Conservation (phyloP, 2,329 filamentous ascomycete species). For the Scedosporium boydii region DNA sequence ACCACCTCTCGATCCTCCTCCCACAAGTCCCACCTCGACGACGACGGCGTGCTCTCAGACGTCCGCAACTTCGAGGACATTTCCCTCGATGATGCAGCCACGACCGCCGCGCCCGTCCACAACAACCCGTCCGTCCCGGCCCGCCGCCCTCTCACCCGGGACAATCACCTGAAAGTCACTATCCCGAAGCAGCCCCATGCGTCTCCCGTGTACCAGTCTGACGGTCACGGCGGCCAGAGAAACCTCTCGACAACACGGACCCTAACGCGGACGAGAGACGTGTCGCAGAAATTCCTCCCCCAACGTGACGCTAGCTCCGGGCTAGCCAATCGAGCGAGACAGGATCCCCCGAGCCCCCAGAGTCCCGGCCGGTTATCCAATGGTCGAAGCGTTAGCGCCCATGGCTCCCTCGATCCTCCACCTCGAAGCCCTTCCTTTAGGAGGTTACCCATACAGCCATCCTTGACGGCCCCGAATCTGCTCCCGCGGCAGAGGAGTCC, state of each 20-base stretch:
- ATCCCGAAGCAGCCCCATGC: conserved; percentile 8
- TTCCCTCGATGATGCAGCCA: conserved; percentile 59
- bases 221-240: conserved; percentile 19
- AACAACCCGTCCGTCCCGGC: conserved; percentile 38
- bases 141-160: conserved; percentile 27
- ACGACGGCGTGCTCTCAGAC: conserved; percentile 64
- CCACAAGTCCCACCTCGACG: conserved; percentile 68
- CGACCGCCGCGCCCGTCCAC: conserved; percentile 26
- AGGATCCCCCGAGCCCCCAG: background rate
- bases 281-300: conserved; percentile 16
- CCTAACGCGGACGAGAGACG: conserved; percentile 26
- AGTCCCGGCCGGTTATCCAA: background rate
- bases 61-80: conserved; percentile 89
- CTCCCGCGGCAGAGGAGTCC: conserved; percentile 37
- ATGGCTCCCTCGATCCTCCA: conserved; percentile 4
- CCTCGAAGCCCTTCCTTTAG: conserved; percentile 8
- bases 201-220: conserved; percentile 9
- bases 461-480: conserved; percentile 14
- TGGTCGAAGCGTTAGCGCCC: conserved; percentile 6
- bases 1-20: conserved; percentile 79
- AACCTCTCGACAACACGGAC: conserved; percentile 14
- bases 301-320: conserved; percentile 18
- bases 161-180: conserved; percentile 16
- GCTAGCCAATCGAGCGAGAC: background rate
- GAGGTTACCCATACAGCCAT: conserved; percentile 16